These are phyloP conservation scores for Linnemannia exigua DNA, from an alignment of 192 early-diverging fungal species.

Conservation along the genomic window DNA sequence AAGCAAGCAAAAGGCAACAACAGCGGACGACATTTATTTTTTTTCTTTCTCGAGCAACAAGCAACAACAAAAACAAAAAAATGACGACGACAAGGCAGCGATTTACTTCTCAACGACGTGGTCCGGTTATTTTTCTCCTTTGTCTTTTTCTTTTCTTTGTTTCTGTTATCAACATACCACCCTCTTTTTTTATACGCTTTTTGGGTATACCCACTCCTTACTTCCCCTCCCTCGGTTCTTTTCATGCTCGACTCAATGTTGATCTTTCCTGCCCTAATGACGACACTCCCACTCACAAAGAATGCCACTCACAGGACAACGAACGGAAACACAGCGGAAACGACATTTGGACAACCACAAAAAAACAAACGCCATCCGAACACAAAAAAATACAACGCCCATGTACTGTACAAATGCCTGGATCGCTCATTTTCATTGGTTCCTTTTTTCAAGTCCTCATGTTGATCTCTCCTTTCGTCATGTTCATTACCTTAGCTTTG, in stretches of 20 bases:
- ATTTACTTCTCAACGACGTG: neutral
- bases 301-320: neutral
- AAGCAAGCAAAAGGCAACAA: neutral
- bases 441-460: neutral
- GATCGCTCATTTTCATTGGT: neutral
- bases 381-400: neutral
- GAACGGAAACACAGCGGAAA: neutral
- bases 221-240: too few relatives aligned
- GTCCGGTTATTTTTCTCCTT: neutral
- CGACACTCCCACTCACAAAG: neutral
- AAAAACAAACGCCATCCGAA: neutral
- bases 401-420: too few relatives aligned
- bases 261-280: neutral
- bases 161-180: constrained; percentile 1
- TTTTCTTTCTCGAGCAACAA: neutral
- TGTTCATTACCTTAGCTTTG: constrained; percentile 3
- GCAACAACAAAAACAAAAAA: neutral
- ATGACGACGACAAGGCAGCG: neutral
- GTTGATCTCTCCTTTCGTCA: neutral
- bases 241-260: too few relatives aligned
- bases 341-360: neutral
- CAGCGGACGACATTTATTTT: neutral
- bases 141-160: neutral
- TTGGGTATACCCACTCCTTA: neutral
- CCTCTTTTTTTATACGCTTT: neutral